Evolutionary conservation across 306 rosid species (phyloP), one percentile per base, ranked within the genome.

Genomic region (Rubus parviflorus): DNA sequence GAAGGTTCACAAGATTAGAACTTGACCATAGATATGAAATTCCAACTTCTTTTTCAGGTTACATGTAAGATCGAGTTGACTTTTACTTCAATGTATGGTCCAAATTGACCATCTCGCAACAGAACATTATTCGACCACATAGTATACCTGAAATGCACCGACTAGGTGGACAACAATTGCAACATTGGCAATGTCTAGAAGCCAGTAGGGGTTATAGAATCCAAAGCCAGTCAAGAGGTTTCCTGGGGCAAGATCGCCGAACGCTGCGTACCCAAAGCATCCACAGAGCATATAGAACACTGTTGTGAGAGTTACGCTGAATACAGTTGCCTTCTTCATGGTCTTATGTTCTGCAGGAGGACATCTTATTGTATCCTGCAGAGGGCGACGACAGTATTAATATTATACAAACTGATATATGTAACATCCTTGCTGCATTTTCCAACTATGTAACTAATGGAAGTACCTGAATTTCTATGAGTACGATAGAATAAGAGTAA

Each of bases 151-250:
- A 81, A 89, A 91, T 72, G 94, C 97, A 38, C 97, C 97, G 63
- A 91, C 77, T 8, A 91, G 83, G 81, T 89, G 97, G 54, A 91
- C 81, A 52, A 91, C 89, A 75, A 91, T 86, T 46, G 92, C 94
- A 58, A 82, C 61, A 79, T 91, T 89, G 71, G 94, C 92, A 23
- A 91, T 88, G 82, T 91, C 94, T 5, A 91, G 81, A 13, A 91
- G 88, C 94, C 94, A 91, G 81, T 84, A 91, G 17, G 97, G 94
- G 75, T 91, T 79, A 80, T 87, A 91, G 85, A 91, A 91, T 13
- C 94, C 97, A 73, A 91, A 91, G 48, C 97, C 97, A 17, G 94
- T 91, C 52, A 91, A 76, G 49, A 91, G 94, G 68, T 91, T 91
- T 46, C 94, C 92, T 1, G 97, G 97, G 23, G 89, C 79, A 37